Evolutionary conservation across 257 asterid genomes (phyloP), one percentile per base, ranked within the genome.

Genomic region (Ocimum tenuiflorum): DNA sequence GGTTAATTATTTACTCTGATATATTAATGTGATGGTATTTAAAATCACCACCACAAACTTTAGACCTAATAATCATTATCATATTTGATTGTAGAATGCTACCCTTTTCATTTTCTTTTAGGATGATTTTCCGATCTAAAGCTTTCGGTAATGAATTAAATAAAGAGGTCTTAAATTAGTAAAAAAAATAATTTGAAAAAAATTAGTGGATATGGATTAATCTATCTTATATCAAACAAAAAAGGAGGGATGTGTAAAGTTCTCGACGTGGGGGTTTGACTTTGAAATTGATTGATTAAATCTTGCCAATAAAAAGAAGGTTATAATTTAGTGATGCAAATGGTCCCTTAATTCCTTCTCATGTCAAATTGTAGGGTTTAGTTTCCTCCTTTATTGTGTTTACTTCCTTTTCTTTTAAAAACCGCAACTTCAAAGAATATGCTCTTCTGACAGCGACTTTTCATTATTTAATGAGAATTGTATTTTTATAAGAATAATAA

Each of bases 191-290:
- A 1, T 6, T 24, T 2, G 3, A 8, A 20, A 11, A 48, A 38
- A 41, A 59, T 45, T 54, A 70, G 70, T 76, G 76, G 62, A 3
- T 39, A 33, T 41, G n/a, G 18, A 59, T 60, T 47, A 56, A 64
- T 45, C 31, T 20, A 38, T 23, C n/a, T 55, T 12, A 54, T 73
- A 52, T 24, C 31, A 27, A 67, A 63, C 18, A 39, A 74, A 61
- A 65, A 51, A 49, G 8, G 55, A 2, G 18, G n/a, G 49, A 12
- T 36, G 33, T 56, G 53, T 66, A 60, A 69, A 73, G 77, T 70
- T 55, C 23, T 1, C 12, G 12, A 57, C 66, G 70, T 72, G 78
- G 77, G 74, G 73, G 47, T 80, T 80, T 80, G 88, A 85, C 85
- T 66, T 75, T 45, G 60, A 70, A 70, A 62, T 80, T 74, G 77